Evolutionary conservation across 2,329 filamentous ascomycete species (phyloP).

Genomic region (Cladobotryum protrusum): DNA sequence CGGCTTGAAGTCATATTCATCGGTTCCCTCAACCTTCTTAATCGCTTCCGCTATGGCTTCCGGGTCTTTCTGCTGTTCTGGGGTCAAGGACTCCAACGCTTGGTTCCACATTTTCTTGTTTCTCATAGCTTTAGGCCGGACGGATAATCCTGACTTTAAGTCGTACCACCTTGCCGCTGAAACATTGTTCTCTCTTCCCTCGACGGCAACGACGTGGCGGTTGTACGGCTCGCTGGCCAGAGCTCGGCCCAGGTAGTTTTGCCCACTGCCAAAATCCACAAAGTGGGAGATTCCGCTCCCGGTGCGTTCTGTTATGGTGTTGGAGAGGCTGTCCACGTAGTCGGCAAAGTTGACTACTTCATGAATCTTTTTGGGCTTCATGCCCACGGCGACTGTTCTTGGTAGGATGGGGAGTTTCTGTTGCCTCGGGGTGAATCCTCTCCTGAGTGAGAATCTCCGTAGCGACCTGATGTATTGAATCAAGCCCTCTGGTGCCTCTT

Average conservation of each 20-base stretch:
- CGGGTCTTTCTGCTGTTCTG: conserved; percentile 34
- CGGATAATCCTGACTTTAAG: conserved; percentile 68
- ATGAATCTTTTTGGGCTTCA: conserved; percentile 94
- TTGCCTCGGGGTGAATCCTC: conserved; percentile 48
- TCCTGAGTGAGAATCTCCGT: conserved; percentile 59
- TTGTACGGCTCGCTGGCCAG: conserved; percentile 82
- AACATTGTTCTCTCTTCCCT: conserved; percentile 82
- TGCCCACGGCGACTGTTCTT: conserved; percentile 71
- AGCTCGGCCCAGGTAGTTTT: conserved; percentile 89
- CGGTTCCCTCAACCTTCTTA: conserved; percentile 28
- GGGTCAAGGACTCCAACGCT: conserved; percentile 35
- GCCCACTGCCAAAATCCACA: conserved; percentile 92
- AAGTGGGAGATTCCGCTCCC: conserved; percentile 68
- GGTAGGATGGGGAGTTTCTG: conserved; percentile 54
- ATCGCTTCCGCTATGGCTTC: conserved; percentile 27
- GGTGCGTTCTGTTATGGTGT: conserved; percentile 52
- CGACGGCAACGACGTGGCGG: conserved; percentile 81
- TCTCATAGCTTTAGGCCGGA: conserved; percentile 65
- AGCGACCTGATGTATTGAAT: conserved; percentile 67
- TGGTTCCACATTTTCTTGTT: conserved; percentile 76
- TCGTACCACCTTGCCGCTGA: conserved; percentile 79
- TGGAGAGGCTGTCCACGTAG: conserved; percentile 62
- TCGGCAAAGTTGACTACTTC: conserved; percentile 88
- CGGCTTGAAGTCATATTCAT: conserved; percentile 41
- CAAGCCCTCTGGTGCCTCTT: conserved; percentile 49